Conservation (phyloP, 805 yeast species). For the Wickerhamomyces strasburgensis region DNA sequence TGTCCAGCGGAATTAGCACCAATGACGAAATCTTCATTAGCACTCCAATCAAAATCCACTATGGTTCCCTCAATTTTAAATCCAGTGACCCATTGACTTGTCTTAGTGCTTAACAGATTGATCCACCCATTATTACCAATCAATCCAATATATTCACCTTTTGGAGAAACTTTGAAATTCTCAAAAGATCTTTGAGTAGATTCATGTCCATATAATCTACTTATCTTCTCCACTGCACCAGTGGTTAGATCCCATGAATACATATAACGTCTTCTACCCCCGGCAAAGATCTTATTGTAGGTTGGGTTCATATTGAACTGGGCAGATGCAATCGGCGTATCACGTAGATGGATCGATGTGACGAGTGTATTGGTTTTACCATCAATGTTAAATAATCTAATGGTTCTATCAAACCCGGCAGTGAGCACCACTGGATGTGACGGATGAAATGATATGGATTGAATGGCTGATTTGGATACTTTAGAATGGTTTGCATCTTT, state of each 20-base stretch:
- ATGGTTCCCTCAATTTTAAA: conserved; percentile 86
- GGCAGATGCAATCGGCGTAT: conserved; percentile 78
- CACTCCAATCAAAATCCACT: conserved; percentile 71
- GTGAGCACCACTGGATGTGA: conserved; percentile 77
- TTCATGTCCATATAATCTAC: conserved; percentile 90
- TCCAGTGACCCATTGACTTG: conserved; percentile 85
- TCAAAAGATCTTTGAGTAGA: conserved; percentile 82
- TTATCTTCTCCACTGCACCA: conserved; percentile 75
- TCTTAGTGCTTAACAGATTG: conserved; percentile 66
- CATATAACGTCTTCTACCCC: conserved; percentile 89
- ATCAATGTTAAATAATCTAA: conserved; percentile 85
- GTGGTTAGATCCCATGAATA: conserved; percentile 83
- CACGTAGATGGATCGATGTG: conserved; percentile 72
- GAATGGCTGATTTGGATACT: conserved; percentile 75
- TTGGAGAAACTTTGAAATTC: conserved; percentile 69
- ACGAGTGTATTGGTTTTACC: conserved; percentile 79
- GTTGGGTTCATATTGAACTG: conserved; percentile 48
- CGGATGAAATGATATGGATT: conserved; percentile 80
- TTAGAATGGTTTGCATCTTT: conserved; percentile 79
- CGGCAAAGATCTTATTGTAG: conserved; percentile 62
- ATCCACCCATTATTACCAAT: conserved; percentile 90
- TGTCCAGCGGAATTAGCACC: conserved; percentile 78
- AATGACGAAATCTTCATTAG: conserved; percentile 40
- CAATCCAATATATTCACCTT: conserved; percentile 68
- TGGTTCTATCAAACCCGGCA: conserved; percentile 88